Base-by-base conservation (phyloP, 805 yeast genomes). In the Candida suzukii region DNA sequence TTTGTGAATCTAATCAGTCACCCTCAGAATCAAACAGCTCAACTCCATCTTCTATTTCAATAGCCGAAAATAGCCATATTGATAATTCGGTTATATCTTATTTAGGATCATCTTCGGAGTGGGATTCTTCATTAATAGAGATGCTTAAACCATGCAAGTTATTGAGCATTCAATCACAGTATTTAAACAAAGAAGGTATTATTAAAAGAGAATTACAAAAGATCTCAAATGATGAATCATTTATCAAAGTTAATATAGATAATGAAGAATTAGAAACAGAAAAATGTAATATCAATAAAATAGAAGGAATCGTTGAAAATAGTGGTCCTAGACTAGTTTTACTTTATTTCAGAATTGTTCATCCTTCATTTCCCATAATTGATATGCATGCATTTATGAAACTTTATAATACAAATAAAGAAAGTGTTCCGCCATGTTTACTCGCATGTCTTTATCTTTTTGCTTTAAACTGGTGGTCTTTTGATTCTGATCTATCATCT, bases 381-480 rank as follows among this genome's bases (percentile, higher is more conserved):
- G 95, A 88, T 58, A 87, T 84, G 54, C 74, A 78, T 48, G 90
- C 83, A 3, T 87, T 88, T 53, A 54, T 87, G 46, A 91, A 84
- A 48, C 83, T 85, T 54, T 86, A 85, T 54, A 63, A 84, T 2
- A 66, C 93, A 35, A 82, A 93, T 1, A 85, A 81, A 52, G 71
- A 86, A 33, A 95, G 83, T 52, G 74, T 87, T 46, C 74, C 88
- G 36, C 87, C 95, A 0, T 90, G 95, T 0, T 60, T 87, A 35
- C 64, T 88, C 31, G 95, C 95, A 0, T 80, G 93, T 0, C 88
- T 87, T 0, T 87, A 88, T 53, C 76, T 83, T 3, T 63, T 86
- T 41, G 91, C 95, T 0, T 67, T 83, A 30, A 85, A 83, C 53
- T 84, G 91, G 88, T 86, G 95, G 95, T 41, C 50, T 2, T 48